Evolutionary conservation across 352 stramenopile species (phyloP).

Genomic region (Globisporangium paddicum): DNA sequence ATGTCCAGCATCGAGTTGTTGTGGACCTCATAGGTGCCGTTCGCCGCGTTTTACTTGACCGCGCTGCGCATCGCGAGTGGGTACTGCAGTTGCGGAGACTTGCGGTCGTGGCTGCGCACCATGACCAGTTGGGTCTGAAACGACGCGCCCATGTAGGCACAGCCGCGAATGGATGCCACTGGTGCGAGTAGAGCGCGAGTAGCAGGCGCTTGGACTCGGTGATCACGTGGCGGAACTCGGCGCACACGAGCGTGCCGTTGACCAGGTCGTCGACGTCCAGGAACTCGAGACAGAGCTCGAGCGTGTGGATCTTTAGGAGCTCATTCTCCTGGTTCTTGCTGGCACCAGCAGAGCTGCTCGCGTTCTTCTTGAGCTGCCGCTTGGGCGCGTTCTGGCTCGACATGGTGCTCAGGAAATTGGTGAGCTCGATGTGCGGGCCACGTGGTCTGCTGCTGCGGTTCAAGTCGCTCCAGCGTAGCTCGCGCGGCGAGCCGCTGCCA

Average conservation of each 20-base stretch:
- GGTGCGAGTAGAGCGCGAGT: constrained; percentile 50
- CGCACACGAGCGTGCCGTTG: constrained; percentile 35
- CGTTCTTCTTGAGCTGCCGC: constrained; percentile 19
- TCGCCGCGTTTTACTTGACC: constrained; percentile 17
- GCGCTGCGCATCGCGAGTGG: constrained; percentile 58
- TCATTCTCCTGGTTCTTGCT: constrained; percentile 12
- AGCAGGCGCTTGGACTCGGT: constrained; percentile 37
- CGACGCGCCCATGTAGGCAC: constrained; percentile 30
- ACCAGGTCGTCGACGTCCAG: constrained; percentile 49
- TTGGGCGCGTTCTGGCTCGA: constrained; percentile 25
- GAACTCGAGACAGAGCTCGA: constrained; percentile 78
- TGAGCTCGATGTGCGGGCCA: constrained; percentile 27
- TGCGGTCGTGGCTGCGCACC: constrained; percentile 23
- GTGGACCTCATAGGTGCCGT: constrained; percentile 44
- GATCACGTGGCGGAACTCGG: constrained; percentile 56
- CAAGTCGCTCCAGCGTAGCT: constrained; percentile 70
- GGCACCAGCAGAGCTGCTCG: background rate
- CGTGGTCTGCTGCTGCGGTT: constrained; percentile 49
- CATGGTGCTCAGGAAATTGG: constrained; percentile 16
- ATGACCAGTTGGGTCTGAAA: constrained; percentile 48
- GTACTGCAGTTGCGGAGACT: constrained; percentile 19
- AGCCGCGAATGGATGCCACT: constrained; percentile 32
- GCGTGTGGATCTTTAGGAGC: constrained; percentile 38
- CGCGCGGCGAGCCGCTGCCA: constrained; percentile 21
- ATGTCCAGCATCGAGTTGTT: constrained; percentile 88